Percentiles rank a stretch among this genome's conserved stretches.
Conservation (phyloP, 495 filamentous ascomycete genomes). For the Neurospora africana region DNA sequence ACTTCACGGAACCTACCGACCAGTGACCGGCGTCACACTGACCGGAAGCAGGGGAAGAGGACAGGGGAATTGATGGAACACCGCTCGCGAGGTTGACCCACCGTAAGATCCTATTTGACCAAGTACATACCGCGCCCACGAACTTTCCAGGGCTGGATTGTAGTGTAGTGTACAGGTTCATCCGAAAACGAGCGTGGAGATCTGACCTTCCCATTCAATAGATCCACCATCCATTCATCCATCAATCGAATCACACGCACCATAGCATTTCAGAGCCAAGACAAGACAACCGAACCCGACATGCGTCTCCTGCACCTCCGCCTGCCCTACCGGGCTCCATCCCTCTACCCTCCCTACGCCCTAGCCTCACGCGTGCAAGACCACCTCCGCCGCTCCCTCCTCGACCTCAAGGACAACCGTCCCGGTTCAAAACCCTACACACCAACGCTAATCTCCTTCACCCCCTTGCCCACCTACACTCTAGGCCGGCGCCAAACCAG, state of each 20-base stretch:
- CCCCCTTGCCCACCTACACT: conserved; percentile 78
- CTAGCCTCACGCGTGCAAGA: conserved; percentile 34
- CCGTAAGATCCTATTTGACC: too few relatives aligned
- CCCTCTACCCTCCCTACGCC: conserved; percentile 25
- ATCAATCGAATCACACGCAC: background rate
- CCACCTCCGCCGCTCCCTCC: conserved; percentile 20
- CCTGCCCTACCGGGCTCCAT: conserved; percentile 38
- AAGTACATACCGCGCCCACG: too few relatives aligned
- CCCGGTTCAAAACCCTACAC: conserved; percentile 12
- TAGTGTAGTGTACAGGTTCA: background rate
- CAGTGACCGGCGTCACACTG: background rate
- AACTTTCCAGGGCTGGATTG: too few relatives aligned
- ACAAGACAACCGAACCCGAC: background rate
- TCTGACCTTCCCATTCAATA: background rate
- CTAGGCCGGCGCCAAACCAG: conserved; percentile 72
- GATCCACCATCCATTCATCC: background rate
- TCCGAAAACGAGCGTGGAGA: background rate
- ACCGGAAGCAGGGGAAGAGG: background rate
- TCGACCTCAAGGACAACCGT: conserved; percentile 22
- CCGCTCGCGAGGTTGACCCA: too few relatives aligned
- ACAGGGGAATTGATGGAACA: too few relatives aligned
- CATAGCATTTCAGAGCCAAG: background rate
- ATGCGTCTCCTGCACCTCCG: conserved; percentile 59
- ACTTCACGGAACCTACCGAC: background rate
- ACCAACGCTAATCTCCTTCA: conserved; percentile 74